A percentile compares a stretch with the other conserved stretches of the same genome.
phyloP scores from a whole-genome alignment of 2,329 filamentous ascomycete genomes.

The Pseudogymnoascus sp. region DNA sequence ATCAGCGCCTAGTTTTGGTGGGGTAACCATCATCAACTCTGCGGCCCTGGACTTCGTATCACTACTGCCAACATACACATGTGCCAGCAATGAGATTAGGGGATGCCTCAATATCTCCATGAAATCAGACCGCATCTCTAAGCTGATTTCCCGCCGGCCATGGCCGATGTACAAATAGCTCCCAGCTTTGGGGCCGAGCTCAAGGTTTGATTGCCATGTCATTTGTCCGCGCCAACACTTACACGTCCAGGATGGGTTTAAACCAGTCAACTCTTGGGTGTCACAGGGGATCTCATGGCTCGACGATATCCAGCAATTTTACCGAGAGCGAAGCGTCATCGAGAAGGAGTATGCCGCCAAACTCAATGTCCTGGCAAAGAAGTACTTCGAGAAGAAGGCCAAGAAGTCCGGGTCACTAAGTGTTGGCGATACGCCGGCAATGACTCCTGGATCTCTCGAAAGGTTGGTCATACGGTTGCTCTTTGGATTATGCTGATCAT shows the following conservation, averaged over 20 bases:
- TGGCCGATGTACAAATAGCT: slow-evolving; percentile 76
- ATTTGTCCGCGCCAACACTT: slow-evolving; percentile 16
- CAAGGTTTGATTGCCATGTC: slow-evolving; percentile 54
- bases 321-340: slow-evolving; percentile 85
- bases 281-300: slow-evolving; percentile 86
- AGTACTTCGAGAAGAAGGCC: slow-evolving; percentile 95
- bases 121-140: slow-evolving; percentile 8
- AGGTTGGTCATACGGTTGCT: slow-evolving; percentile 41
- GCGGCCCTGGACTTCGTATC: background rate
- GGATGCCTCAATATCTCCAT: slow-evolving; percentile 7
- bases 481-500: slow-evolving; percentile 22
- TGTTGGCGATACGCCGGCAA: slow-evolving; percentile 83
- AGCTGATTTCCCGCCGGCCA: slow-evolving; percentile 31
- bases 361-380: slow-evolving; percentile 80
- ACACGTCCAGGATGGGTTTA: slow-evolving; percentile 77
- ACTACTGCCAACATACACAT: background rate
- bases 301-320: slow-evolving; percentile 94
- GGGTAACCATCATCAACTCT: slow-evolving; percentile 2
- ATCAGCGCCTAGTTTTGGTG: slow-evolving; percentile 5
- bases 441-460: slow-evolving; percentile 93
- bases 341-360: slow-evolving; percentile 96
- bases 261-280: slow-evolving; percentile 88
- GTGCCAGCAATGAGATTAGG: slow-evolving; percentile 4
- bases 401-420: slow-evolving; percentile 81
- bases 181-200: slow-evolving; percentile 89